Conservation (phyloP, 2,329 filamentous ascomycete species). For the Cladosporium sp. region DNA sequence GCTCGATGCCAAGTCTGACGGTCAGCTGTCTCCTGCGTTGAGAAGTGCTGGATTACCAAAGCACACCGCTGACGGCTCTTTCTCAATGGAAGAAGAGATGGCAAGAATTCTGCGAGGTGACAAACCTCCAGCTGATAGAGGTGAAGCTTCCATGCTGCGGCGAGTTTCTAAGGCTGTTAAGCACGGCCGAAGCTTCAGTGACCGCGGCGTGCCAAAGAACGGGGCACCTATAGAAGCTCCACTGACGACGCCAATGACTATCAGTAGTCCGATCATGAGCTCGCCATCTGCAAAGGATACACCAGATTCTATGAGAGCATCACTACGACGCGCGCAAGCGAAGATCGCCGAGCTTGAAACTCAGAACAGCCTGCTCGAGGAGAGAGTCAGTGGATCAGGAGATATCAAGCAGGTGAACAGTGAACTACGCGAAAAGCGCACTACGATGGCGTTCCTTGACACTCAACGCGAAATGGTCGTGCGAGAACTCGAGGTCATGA, state of each 20-base stretch:
- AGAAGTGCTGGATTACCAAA: constrained; percentile 37
- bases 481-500: constrained; percentile 81
- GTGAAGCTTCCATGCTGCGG: constrained; percentile 65
- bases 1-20: constrained; percentile 28
- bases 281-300: constrained; percentile 49
- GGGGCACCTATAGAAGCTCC: constrained; percentile 3
- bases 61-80: constrained; percentile 72
- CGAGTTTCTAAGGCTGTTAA: constrained; percentile 90
- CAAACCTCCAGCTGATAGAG: constrained; percentile 30
- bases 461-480: constrained; percentile 95
- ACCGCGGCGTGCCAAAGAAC: constrained; percentile 36
- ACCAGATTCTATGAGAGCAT: constrained; percentile 53
- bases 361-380: constrained; percentile 58
- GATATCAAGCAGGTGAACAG: constrained; percentile 75
- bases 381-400: constrained; percentile 52
- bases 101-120: constrained; percentile 78
- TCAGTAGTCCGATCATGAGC: constrained; percentile 37
- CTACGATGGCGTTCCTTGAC: constrained; percentile 90
- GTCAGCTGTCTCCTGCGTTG: constrained; percentile 25
- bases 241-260: constrained; percentile 20
- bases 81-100: constrained; percentile 95
- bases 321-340: constrained; percentile 76
- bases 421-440: constrained; percentile 85
- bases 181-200: constrained; percentile 84
- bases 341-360: constrained; percentile 80